These are phyloP conservation scores for Candolleomyces eurysporus DNA, from an alignment of 768 basidiomycete species.

Conservation along the genomic window DNA sequence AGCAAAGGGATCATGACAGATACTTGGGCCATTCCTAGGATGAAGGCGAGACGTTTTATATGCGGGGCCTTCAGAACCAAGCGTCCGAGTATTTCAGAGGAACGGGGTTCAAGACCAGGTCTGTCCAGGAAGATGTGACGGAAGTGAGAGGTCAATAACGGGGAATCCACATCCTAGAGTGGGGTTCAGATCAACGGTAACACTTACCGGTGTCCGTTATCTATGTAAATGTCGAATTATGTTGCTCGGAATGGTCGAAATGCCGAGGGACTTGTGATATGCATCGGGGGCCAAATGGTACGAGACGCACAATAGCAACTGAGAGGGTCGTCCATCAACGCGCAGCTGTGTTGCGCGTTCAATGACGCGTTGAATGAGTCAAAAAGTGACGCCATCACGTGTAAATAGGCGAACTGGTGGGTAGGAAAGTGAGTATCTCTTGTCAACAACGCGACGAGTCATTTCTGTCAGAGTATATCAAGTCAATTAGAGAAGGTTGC, in stretches of 20 bases:
- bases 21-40: slow-evolving; percentile 64
- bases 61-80: slow-evolving; percentile 45
- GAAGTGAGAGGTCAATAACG: slow-evolving; percentile 36
- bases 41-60: slow-evolving; percentile 50
- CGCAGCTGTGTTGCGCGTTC: too few species aligned
- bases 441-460: not conserved
- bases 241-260: too few species aligned
- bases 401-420: not conserved
- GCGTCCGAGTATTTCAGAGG: slow-evolving; percentile 63
- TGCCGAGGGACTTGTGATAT: too few species aligned
- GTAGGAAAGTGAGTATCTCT: not conserved
- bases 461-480: slow-evolving; percentile 1
- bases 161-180: too few species aligned
- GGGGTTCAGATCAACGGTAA: too few species aligned
- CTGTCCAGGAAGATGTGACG: slow-evolving; percentile 37
- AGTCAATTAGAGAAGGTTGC: not conserved
- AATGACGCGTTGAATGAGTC: too few species aligned
- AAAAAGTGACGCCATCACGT: not conserved
- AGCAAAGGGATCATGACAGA: slow-evolving; percentile 72
- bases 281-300: too few species aligned
- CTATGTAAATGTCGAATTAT: not conserved
- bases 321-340: not conserved
- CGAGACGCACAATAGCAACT: too few species aligned
- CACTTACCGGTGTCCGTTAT: not conserved
- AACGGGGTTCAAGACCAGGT: slow-evolving; percentile 54